These are phyloP conservation scores for Colletotrichum sidae DNA, from an alignment of 2,329 filamentous ascomycete species.

Conservation along the genomic window DNA sequence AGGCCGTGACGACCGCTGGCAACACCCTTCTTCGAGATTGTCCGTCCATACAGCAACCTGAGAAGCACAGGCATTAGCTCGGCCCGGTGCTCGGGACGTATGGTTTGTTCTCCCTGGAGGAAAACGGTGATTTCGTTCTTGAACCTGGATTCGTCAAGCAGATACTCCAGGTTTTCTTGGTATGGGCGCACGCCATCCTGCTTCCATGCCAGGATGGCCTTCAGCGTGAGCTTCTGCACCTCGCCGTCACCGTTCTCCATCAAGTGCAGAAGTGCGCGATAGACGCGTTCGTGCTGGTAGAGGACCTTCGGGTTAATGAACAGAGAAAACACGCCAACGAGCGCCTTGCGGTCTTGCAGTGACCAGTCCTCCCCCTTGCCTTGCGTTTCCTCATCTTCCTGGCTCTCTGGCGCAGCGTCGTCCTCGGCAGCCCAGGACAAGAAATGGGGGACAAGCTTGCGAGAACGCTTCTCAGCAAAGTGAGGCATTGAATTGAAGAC, in stretches of 20 bases:
- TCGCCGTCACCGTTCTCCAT: slow-evolving; percentile 91
- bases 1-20: slow-evolving; percentile 84
- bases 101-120: slow-evolving; percentile 78
- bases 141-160: slow-evolving; percentile 91
- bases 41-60: slow-evolving; percentile 87
- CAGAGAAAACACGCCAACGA: slow-evolving; percentile 83
- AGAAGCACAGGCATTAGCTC: slow-evolving; percentile 88
- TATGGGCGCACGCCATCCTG: slow-evolving; percentile 79
- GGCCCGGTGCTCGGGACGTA: slow-evolving; percentile 78
- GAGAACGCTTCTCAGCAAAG: slow-evolving; percentile 87
- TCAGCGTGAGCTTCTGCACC: slow-evolving; percentile 86
- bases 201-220: slow-evolving; percentile 91
- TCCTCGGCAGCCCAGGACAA: slow-evolving; percentile 79
- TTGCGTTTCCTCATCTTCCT: slow-evolving; percentile 58
- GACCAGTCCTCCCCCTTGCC: slow-evolving; percentile 67
- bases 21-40: slow-evolving; percentile 83
- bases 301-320: slow-evolving; percentile 90
- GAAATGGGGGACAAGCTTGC: slow-evolving; percentile 86
- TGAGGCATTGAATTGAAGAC: slow-evolving; percentile 79
- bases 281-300: slow-evolving; percentile 81
- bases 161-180: slow-evolving; percentile 84
- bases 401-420: slow-evolving; percentile 53
- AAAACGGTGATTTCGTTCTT: slow-evolving; percentile 94
- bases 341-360: slow-evolving; percentile 83
- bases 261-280: slow-evolving; percentile 78